phyloP scores from a whole-genome alignment of 768 basidiomycete species.

The Naganishia friedmannii region DNA sequence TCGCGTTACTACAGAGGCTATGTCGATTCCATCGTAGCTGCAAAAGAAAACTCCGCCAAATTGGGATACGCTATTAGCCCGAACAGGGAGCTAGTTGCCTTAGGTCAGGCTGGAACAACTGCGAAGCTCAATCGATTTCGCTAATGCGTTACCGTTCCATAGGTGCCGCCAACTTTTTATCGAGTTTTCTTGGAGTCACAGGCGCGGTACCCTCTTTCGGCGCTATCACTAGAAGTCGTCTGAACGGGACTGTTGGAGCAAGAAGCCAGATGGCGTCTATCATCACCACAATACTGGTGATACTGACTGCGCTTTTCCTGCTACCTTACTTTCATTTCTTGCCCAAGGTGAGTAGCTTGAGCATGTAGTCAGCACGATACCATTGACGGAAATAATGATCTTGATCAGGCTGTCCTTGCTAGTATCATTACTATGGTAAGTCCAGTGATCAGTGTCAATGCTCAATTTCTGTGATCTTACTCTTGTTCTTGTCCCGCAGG shows the following conservation, averaged over 20 bases:
- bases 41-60: slow-evolving; percentile 81
- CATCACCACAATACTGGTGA: slow-evolving; percentile 67
- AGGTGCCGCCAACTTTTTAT: slow-evolving; percentile 72
- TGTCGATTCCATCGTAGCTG: slow-evolving; percentile 89
- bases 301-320: slow-evolving; percentile 84
- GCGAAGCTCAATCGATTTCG: background rate
- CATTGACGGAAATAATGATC: slow-evolving; percentile 7
- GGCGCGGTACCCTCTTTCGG: slow-evolving; percentile 91
- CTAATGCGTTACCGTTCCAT: slow-evolving; percentile 17
- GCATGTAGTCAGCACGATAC: background rate
- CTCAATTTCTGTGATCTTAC: slow-evolving; percentile 19
- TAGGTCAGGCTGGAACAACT: slow-evolving; percentile 55
- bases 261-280: slow-evolving; percentile 80
- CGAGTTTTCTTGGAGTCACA: slow-evolving; percentile 65
- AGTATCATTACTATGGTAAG: slow-evolving; percentile 65
- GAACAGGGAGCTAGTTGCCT: slow-evolving; percentile 90
- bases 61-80: slow-evolving; percentile 87
- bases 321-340: slow-evolving; percentile 80
- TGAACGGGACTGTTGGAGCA: slow-evolving; percentile 84
- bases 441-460: background rate
- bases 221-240: slow-evolving; percentile 71
- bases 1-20: slow-evolving; percentile 62
- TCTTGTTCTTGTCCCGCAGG: slow-evolving; percentile 39
- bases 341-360: slow-evolving; percentile 67
- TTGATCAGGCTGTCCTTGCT: slow-evolving; percentile 37